These are phyloP conservation scores for Fusarium sp. DNA, from an alignment of 2,329 filamentous ascomycete species.

Conservation along the genomic window DNA sequence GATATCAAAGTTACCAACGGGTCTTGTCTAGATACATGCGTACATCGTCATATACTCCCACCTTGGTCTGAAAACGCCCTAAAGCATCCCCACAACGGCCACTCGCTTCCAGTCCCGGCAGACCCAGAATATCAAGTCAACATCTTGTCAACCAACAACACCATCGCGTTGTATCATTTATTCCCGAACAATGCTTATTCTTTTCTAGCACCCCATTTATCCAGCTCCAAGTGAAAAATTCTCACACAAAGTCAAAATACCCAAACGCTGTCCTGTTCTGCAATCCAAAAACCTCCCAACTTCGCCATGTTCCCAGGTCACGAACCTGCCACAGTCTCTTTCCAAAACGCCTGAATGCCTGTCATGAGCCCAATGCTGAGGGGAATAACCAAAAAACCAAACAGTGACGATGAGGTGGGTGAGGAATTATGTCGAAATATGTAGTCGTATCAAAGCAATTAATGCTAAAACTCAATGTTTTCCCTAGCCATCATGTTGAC, in stretches of 20 bases:
- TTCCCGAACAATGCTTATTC: slow-evolving; percentile 26
- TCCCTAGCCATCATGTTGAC: slow-evolving; percentile 15
- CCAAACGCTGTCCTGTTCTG: slow-evolving; percentile 37
- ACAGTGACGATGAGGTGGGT: slow-evolving; percentile 25
- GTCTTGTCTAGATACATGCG: slow-evolving; percentile 25
- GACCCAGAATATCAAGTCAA: slow-evolving; percentile 1
- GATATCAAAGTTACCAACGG: not conserved
- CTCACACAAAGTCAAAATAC: slow-evolving; percentile 8
- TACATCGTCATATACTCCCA: slow-evolving; percentile 8
- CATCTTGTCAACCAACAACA: slow-evolving; percentile 19
- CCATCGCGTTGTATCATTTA: slow-evolving; percentile 31
- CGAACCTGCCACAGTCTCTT: slow-evolving; percentile 28
- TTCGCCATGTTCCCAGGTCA: slow-evolving; percentile 33
- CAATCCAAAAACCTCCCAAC: slow-evolving; percentile 21
- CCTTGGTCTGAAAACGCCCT: slow-evolving; percentile 7
- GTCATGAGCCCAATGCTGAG: slow-evolving; percentile 36
- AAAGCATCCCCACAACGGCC: not conserved
- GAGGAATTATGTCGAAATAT: slow-evolving; percentile 37
- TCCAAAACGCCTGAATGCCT: slow-evolving; percentile 43
- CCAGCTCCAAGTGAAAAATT: slow-evolving; percentile 3
- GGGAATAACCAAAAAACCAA: slow-evolving; percentile 25
- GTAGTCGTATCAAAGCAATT: slow-evolving; percentile 21
- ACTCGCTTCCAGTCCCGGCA: not conserved
- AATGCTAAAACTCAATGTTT: slow-evolving; percentile 26
- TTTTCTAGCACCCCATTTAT: slow-evolving; percentile 2